Evolutionary conservation across 441 rosid genomes (phyloP).

Genomic region (Metrosideros polymorpha): DNA sequence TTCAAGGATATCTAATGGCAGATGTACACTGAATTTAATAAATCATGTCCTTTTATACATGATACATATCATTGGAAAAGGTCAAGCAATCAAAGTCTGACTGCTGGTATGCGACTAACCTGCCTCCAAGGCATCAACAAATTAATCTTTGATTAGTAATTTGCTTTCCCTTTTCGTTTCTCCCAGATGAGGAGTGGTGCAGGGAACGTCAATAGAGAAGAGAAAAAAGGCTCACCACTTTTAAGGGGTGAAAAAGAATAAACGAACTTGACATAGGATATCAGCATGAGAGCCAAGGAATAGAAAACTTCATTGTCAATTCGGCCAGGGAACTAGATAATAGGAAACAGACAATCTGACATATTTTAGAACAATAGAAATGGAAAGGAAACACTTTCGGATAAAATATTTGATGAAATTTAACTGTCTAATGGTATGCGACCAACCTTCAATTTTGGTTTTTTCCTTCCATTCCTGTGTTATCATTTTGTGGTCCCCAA

Average conservation of each 20-base stretch:
- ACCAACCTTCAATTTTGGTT: not conserved
- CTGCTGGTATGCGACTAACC: not conserved
- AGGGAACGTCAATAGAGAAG: not conserved
- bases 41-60: not conserved
- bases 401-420: not conserved
- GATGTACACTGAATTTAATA: not conserved
- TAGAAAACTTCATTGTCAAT: not conserved
- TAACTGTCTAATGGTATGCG: not conserved
- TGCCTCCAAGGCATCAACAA: not conserved
- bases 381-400: not conserved
- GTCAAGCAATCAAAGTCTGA: not conserved
- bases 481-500: not conserved
- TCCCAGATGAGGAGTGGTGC: not conserved
- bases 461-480: not conserved
- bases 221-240: not conserved
- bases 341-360: not conserved
- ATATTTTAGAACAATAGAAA: not conserved
- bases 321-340: not conserved
- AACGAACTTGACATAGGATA: not conserved
- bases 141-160: not conserved
- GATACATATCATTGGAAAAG: not conserved
- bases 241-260: not conserved
- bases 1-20: not conserved
- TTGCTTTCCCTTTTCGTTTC: not conserved
- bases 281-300: not conserved